Evolutionary conservation across 2,329 filamentous ascomycete genomes (phyloP).

Genomic region (Remersonia thermophila): DNA sequence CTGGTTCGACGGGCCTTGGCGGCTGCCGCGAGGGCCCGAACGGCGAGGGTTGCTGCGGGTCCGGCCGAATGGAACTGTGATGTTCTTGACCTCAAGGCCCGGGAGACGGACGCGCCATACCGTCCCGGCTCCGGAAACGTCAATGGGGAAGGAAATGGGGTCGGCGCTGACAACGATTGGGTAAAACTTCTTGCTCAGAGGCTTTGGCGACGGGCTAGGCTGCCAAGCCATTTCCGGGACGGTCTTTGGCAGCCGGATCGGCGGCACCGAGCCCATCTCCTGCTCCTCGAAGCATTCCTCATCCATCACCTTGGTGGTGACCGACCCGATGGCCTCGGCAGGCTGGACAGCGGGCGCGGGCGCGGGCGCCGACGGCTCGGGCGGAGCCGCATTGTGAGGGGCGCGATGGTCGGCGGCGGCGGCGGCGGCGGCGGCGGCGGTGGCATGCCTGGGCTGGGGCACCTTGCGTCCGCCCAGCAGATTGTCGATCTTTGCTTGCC

Average conservation of each 20-base stretch:
- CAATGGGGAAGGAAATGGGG: conserved; percentile 16
- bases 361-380: no score
- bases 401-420: no score
- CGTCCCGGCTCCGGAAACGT: conserved; percentile 22
- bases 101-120: conserved; percentile 31
- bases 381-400: conserved; percentile 50
- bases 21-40: conserved; percentile 14
- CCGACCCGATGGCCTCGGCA: conserved; percentile 24
- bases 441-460: conserved; percentile 43
- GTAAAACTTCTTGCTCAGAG: conserved; percentile 39
- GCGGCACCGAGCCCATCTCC: conserved; percentile 65
- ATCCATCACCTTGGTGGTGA: conserved; percentile 55
- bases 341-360: no score
- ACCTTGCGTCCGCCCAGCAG: conserved; percentile 60
- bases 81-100: conserved; percentile 24
- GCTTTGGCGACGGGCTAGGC: conserved; percentile 42
- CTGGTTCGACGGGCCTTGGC: conserved; percentile 11
- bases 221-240: conserved; percentile 52
- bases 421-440: conserved; percentile 39
- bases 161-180: conserved; percentile 29
- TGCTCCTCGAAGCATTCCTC: conserved; percentile 73
- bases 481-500: conserved; percentile 78
- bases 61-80: conserved; percentile 26
- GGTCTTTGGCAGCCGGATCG: conserved; percentile 52
- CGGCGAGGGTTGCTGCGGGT: conserved; percentile 23